Percentiles rank a stretch among this genome's conserved stretches.
phyloP scores from a whole-genome alignment of 1,284 basidiomycete species.

The Tilletia caries region DNA sequence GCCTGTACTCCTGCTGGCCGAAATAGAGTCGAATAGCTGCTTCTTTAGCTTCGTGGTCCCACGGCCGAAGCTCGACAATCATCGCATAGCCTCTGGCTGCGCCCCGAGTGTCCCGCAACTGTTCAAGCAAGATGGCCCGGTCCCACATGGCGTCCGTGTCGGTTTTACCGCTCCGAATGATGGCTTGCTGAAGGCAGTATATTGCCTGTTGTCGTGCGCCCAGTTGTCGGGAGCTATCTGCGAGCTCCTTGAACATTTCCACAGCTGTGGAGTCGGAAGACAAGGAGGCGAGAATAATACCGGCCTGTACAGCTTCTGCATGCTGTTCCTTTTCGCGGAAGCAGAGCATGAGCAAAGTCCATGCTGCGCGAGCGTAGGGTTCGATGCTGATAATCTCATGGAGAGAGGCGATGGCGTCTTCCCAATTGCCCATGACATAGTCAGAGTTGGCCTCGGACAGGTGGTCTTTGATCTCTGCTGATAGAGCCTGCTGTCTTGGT shows the following conservation, averaged over 20 bases:
- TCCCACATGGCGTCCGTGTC: conserved; percentile 89
- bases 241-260: conserved; percentile 82
- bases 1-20: conserved; percentile 65
- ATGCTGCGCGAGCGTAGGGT: conserved; percentile 75
- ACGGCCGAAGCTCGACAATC: conserved; percentile 67
- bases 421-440: conserved; percentile 70
- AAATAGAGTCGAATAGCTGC: conserved; percentile 76
- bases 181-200: conserved; percentile 84
- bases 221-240: conserved; percentile 59
- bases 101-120: conserved; percentile 70
- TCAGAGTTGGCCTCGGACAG: conserved; percentile 84
- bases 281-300: conserved; percentile 63
- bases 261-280: conserved; percentile 63
- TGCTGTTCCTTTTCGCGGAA: conserved; percentile 68
- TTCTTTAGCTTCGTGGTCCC: conserved; percentile 74
- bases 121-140: conserved; percentile 74
- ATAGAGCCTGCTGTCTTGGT: conserved; percentile 56
- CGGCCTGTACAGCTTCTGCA: conserved; percentile 73
- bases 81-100: conserved; percentile 58
- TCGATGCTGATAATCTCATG: conserved; percentile 91
- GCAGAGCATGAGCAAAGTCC: conserved; percentile 79
- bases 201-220: conserved; percentile 78
- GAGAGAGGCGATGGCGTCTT: conserved; percentile 73
- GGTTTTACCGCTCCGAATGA: conserved; percentile 67
- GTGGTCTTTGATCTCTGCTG: conserved; percentile 74